Evolutionary conservation across 495 filamentous ascomycete genomes (phyloP).

Genomic region (Annulohypoxylon stygium): DNA sequence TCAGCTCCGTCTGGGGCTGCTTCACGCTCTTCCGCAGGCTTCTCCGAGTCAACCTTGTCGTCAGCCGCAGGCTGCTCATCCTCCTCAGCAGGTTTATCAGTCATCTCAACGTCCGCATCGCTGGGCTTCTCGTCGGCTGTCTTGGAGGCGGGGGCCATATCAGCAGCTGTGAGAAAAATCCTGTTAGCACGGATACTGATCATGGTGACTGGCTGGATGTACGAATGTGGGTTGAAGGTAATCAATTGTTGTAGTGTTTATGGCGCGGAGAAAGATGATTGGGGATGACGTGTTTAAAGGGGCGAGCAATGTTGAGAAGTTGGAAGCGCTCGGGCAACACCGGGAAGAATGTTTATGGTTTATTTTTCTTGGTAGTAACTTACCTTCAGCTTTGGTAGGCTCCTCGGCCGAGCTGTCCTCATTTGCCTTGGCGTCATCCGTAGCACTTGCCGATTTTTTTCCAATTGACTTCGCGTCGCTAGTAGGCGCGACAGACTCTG

Average conservation of each 20-base stretch:
- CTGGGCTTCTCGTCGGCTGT: slow-evolving; percentile 37
- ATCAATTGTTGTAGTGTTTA: slow-evolving; percentile 20
- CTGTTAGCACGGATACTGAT: slow-evolving; percentile 20
- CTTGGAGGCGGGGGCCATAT: slow-evolving; percentile 31
- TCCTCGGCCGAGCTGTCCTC: slow-evolving; percentile 44
- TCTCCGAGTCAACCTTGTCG: slow-evolving; percentile 46
- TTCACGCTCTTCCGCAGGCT: slow-evolving; percentile 43
- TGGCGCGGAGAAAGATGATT: slow-evolving; percentile 8
- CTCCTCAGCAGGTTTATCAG: slow-evolving; percentile 37
- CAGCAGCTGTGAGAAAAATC: slow-evolving; percentile 20
- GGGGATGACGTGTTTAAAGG: slow-evolving; percentile 30
- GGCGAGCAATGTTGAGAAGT: slow-evolving; percentile 18
- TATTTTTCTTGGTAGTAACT: slow-evolving; percentile 13
- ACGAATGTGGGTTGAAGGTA: slow-evolving; percentile 15
- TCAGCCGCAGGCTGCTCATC: slow-evolving; percentile 38
- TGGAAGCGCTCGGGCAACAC: slow-evolving; percentile 17
- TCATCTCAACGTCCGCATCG: slow-evolving; percentile 53
- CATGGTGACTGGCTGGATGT: not conserved
- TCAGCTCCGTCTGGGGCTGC: slow-evolving; percentile 41
- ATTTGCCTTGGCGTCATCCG: slow-evolving; percentile 30
- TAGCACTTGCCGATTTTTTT: slow-evolving; percentile 28
- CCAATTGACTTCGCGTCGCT: slow-evolving; percentile 46
- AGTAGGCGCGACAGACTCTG: slow-evolving; percentile 47
- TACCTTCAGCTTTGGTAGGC: slow-evolving; percentile 48
- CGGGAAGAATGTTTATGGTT: slow-evolving; percentile 15